Percentiles rank a stretch among this genome's conserved stretches.
These are phyloP conservation scores for Botryotinia globosa DNA, from an alignment of 2,329 filamentous ascomycete species.

Conservation along the genomic window DNA sequence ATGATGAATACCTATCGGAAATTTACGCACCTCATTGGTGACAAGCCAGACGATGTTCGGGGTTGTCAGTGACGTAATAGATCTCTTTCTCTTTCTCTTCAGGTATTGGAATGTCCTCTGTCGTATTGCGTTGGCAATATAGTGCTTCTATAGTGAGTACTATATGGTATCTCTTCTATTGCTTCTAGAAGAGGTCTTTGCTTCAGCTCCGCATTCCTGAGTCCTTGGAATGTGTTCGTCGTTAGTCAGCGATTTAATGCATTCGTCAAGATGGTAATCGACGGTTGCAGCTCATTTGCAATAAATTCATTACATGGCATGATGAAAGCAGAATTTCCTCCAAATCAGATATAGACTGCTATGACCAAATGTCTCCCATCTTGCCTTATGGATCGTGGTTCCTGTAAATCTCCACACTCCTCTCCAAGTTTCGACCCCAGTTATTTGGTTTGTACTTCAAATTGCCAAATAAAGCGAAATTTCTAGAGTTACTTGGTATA, in stretches of 20 bases:
- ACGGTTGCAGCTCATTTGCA: neutral
- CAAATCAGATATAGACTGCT: neutral
- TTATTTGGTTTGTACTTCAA: neutral
- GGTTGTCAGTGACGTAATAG: neutral
- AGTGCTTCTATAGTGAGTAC: neutral
- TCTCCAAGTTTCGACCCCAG: neutral
- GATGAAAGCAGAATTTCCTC: neutral
- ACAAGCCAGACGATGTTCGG: neutral
- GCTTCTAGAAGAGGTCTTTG: neutral
- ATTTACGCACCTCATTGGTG: neutral
- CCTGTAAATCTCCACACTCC: neutral
- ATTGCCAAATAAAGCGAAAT: no score
- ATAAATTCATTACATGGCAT: neutral
- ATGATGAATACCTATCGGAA: neutral
- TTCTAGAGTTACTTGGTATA: neutral
- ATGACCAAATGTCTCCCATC: neutral
- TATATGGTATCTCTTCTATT: neutral
- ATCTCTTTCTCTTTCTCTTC: neutral
- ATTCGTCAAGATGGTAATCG: neutral
- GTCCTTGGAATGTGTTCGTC: neutral
- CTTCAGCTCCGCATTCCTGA: neutral
- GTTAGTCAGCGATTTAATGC: neutral
- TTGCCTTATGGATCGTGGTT: neutral
- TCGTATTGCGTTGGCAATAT: neutral
- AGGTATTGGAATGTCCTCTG: neutral